A percentile compares a stretch with the other conserved stretches of the same genome.
Conservation (phyloP, 495 filamentous ascomycete species). For the Podospora australis region DNA sequence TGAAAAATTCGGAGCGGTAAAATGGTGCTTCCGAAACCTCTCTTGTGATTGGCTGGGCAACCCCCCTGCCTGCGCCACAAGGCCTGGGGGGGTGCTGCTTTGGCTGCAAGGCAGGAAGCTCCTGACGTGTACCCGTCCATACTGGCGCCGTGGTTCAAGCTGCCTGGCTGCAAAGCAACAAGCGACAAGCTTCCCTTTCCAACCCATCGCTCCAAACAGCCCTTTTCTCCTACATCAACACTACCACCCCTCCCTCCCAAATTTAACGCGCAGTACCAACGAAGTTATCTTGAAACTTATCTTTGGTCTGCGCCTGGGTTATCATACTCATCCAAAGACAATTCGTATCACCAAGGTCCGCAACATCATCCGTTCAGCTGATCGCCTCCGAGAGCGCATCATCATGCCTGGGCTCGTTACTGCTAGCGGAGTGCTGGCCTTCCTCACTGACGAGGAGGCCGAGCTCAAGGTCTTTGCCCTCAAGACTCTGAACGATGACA, state of each 20-base stretch:
- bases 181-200: not conserved
- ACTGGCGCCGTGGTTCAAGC: slow-evolving; percentile 10
- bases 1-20: too few species aligned
- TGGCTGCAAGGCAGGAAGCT: slow-evolving; percentile 29
- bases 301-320: not conserved
- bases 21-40: too few species aligned
- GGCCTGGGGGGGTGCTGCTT: not conserved
- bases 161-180: not conserved
- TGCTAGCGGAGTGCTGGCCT: slow-evolving; percentile 89
- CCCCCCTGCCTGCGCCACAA: slow-evolving; percentile 1
- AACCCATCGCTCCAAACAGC: not conserved
- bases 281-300: not conserved
- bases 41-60: too few species aligned
- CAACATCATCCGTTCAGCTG: too few species aligned
- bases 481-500: slow-evolving; percentile 87
- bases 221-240: not conserved
- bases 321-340: slow-evolving; percentile 6
- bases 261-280: not conserved
- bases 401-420: slow-evolving; percentile 91
- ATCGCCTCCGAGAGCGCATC: too few species aligned
- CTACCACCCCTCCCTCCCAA: not conserved
- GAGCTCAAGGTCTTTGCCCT: slow-evolving; percentile 91
- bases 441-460: slow-evolving; percentile 87
- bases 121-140: slow-evolving; percentile 25
- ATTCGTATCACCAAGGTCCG: not conserved